Base-by-base conservation (phyloP, 139 green algal genomes). In the Tetratostichococcus sp. region DNA sequence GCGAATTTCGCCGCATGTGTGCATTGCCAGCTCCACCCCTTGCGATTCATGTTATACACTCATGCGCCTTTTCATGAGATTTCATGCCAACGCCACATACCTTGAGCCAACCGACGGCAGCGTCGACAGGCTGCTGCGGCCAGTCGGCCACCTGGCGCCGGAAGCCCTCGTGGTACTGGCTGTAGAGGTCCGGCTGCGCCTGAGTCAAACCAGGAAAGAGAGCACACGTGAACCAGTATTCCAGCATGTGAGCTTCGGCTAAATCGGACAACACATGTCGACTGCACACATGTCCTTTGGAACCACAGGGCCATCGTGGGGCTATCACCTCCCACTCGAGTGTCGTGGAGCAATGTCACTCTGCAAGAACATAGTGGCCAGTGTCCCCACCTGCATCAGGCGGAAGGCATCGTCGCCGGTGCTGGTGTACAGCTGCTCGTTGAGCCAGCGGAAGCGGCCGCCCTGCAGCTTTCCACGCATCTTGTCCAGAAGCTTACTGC, bases 391-490 rank as follows among this genome's bases (percentile, higher is more conserved):
- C 50, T 89, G 75, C 81, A 97, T 91, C 79, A 94, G 72, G 0
- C 19, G 0, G 6, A 90, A 86, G 1, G 89, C 87, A 0, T 92
- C 71, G 4, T 80, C 70, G 1, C 93, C 91, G 2, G 73, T 82
- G 25, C 73, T 83, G 16, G 92, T 98, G 90, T 99, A 99, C 43
- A 99, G 86, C 74, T 84, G 59, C 86, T 99, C 95, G 74, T 99
- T 99, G 26, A 99, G 87, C 80, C 80, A 91, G 43, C 94, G 85
- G 84, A 99, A 99, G 0, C 86, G 89, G 1, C 95, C 91, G 23
- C 95, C 91, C 66, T 79, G 68, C 71, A 97, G 81, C 35, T 82
- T 77, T 21, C 87, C 84, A 0, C 82, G 80, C 86, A 97, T 91
- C 81, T 92, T 87, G 32, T 86, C 78, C 72, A 97, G 75, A 73